Percentiles rank a stretch among this genome's conserved stretches.
Evolutionary conservation across 768 basidiomycete species (phyloP).

Genomic region (Russula brevipes): DNA sequence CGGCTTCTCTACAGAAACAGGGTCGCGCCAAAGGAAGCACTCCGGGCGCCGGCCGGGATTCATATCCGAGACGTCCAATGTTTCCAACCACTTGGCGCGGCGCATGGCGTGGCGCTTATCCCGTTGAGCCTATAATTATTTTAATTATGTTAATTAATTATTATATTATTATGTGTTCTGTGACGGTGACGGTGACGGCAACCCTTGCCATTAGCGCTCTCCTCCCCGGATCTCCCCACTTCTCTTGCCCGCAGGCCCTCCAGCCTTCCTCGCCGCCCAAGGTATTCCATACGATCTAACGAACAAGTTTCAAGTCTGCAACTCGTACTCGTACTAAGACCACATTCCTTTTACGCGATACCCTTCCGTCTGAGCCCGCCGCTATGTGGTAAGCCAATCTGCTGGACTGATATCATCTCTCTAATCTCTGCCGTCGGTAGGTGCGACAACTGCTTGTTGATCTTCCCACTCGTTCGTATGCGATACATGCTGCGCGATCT

Average conservation of each 20-base stretch:
- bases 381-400: slow-evolving; percentile 23
- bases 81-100: neutral
- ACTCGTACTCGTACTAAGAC: neutral
- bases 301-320: slow-evolving; percentile 2
- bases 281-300: slow-evolving; percentile 10
- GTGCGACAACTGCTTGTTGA: slow-evolving; percentile 76
- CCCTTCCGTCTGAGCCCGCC: slow-evolving; percentile 4
- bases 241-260: neutral
- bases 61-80: slow-evolving; percentile 10
- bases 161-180: neutral
- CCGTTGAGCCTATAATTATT: neutral
- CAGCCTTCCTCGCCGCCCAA: slow-evolving; percentile 1
- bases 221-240: neutral
- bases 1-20: neutral
- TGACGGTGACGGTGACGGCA: slow-evolving; percentile 6
- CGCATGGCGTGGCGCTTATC: neutral
- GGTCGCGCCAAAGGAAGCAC: slow-evolving; percentile 6
- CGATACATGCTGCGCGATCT: slow-evolving; percentile 10
- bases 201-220: slow-evolving; percentile 10
- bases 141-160: neutral
- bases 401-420: neutral
- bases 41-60: slow-evolving; percentile 11
- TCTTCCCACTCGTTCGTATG: slow-evolving; percentile 60
- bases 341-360: slow-evolving; percentile 14
- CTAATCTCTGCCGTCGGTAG: slow-evolving; percentile 33